phyloP scores from a whole-genome alignment of 768 basidiomycete species.

The Leccinellum luteum region DNA sequence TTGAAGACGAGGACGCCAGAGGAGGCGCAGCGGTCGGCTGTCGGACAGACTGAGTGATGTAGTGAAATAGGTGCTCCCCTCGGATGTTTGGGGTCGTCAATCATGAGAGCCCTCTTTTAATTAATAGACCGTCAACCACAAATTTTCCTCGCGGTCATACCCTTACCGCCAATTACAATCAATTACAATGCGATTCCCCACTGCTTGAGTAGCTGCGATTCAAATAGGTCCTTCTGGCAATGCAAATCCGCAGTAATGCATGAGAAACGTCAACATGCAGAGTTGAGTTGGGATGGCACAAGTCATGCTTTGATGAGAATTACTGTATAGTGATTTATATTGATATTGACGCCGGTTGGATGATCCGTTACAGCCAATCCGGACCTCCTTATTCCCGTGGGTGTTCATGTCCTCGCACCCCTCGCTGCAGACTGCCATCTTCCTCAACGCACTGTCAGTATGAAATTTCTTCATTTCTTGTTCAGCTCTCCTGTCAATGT shows the following conservation, averaged over 20 bases:
- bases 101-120: constrained; percentile 30
- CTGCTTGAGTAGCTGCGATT: constrained; percentile 3
- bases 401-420: background rate
- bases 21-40: constrained; percentile 36
- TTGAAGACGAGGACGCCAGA: constrained; percentile 69
- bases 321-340: constrained; percentile 3
- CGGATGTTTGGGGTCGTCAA: constrained; percentile 20
- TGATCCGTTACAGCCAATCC: constrained; percentile 32
- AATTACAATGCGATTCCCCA: constrained; percentile 20
- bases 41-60: constrained; percentile 22
- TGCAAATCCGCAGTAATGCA: constrained; percentile 18
- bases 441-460: constrained; percentile 17
- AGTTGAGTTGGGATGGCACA: background rate
- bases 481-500: constrained; percentile 13
- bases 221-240: constrained; percentile 13
- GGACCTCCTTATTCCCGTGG: constrained; percentile 6
- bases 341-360: constrained; percentile 19
- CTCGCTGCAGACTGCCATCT: constrained; percentile 12
- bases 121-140: constrained; percentile 26
- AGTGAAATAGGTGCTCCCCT: constrained; percentile 17
- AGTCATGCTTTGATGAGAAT: background rate
- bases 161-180: constrained; percentile 11
- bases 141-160: constrained; percentile 19
- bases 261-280: background rate
- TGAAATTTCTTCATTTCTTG: constrained; percentile 18